Evolutionary conservation across 2,329 filamentous ascomycete species (phyloP).

Genomic region (Leptographium radiaticola): DNA sequence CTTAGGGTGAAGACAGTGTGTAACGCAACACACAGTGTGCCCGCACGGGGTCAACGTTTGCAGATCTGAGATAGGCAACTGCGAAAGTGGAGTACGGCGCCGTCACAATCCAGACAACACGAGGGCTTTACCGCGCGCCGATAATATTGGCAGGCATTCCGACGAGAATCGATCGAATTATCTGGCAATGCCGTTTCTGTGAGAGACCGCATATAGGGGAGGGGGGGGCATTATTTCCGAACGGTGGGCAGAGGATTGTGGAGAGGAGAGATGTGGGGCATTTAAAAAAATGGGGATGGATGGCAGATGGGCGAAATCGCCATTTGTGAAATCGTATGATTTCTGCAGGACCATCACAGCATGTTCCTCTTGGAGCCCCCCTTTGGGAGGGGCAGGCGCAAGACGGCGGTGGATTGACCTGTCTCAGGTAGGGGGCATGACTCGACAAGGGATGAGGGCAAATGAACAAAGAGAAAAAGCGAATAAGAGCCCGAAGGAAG

Average conservation of each 20-base stretch:
- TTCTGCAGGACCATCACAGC: constrained; percentile 8
- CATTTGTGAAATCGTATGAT: constrained; percentile 10
- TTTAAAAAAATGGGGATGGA: background rate
- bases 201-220: too few species aligned
- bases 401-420: background rate
- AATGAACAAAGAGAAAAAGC: background rate
- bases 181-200: too few species aligned
- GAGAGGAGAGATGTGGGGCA: background rate
- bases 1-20: too few species aligned
- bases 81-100: too few species aligned
- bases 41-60: too few species aligned
- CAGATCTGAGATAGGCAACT: too few species aligned
- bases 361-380: background rate
- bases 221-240: too few species aligned
- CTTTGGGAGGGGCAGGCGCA: background rate
- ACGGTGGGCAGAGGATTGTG: background rate
- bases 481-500: background rate
- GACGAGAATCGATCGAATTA: too few species aligned
- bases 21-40: too few species aligned
- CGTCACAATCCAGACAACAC: too few species aligned
- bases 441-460: background rate
- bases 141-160: too few species aligned
- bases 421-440: background rate
- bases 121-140: too few species aligned
- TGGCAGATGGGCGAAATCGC: background rate